phyloP scores from a whole-genome alignment of 768 basidiomycete genomes.

The Dentipellis fragilis region DNA sequence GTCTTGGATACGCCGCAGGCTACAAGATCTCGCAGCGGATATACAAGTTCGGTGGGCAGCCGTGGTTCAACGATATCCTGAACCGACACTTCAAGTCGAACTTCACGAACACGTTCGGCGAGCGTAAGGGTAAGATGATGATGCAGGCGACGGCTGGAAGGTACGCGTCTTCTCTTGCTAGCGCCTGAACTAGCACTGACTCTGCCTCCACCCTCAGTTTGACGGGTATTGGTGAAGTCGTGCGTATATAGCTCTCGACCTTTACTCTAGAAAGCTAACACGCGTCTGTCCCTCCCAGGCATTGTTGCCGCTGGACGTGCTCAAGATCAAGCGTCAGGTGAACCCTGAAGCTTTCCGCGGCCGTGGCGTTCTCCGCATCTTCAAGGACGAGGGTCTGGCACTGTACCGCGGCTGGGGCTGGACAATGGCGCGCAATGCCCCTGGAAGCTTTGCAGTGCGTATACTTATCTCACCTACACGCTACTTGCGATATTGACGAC shows the following conservation, averaged over 20 bases:
- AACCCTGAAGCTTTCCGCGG: constrained; percentile 98
- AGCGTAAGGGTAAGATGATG: constrained; percentile 91
- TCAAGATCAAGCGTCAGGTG: constrained; percentile 98
- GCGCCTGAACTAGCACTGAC: not conserved
- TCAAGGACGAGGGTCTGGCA: constrained; percentile 83
- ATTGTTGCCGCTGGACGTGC: constrained; percentile 89
- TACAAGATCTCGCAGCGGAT: constrained; percentile 93
- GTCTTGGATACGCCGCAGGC: constrained; percentile 94
- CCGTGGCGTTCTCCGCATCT: constrained; percentile 80
- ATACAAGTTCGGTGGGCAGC: constrained; percentile 98
- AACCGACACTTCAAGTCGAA: constrained; percentile 67
- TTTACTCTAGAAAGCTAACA: not conserved
- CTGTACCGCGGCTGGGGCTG: constrained; percentile 98
- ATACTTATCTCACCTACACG: not conserved
- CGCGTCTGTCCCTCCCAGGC: constrained; percentile 36
- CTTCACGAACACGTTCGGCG: constrained; percentile 82
- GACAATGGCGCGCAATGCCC: constrained; percentile 97
- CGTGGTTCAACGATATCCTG: constrained; percentile 93
- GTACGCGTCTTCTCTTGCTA: constrained; percentile 26
- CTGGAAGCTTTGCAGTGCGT: constrained; percentile 87
- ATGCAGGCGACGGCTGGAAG: constrained; percentile 93
- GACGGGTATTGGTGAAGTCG: constrained; percentile 91
- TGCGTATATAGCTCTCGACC: constrained; percentile 31
- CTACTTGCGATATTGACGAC: not conserved
- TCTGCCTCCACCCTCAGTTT: constrained; percentile 31